Percentiles rank a stretch among this genome's conserved stretches.
phyloP scores from a whole-genome alignment of 1,284 basidiomycete genomes.

The Gomphus sp. region DNA sequence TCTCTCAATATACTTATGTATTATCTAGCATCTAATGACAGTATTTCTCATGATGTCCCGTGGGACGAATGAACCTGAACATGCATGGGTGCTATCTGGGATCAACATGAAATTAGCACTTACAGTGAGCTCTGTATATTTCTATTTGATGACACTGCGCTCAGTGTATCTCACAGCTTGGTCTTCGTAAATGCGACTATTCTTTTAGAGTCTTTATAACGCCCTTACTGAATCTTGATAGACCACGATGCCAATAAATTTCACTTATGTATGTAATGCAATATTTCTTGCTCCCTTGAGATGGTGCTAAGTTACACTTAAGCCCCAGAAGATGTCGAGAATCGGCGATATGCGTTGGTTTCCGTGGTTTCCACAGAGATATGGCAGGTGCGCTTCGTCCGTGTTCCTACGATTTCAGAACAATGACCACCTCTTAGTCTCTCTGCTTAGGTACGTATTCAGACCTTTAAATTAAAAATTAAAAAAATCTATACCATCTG shows the following conservation, averaged over 20 bases:
- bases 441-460: background rate
- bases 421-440: background rate
- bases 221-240: background rate
- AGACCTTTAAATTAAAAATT: background rate
- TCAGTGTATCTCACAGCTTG: conserved; percentile 10
- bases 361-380: background rate
- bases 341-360: background rate
- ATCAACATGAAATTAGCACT: conserved; percentile 4
- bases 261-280: conserved; percentile 6
- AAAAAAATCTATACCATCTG: background rate
- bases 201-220: background rate
- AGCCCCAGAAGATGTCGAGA: conserved; percentile 7
- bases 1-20: background rate
- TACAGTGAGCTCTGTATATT: background rate
- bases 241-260: conserved; percentile 12
- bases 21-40: conserved; percentile 4
- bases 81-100: conserved; percentile 9
- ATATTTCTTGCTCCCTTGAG: background rate
- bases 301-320: background rate
- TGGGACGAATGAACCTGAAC: conserved; percentile 3
- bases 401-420: background rate
- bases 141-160: background rate
- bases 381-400: conserved; percentile 3
- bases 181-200: conserved; percentile 12
- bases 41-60: conserved; percentile 2